Evolutionary conservation across 176 grass and related monocot genomes (phyloP), one percentile per base, ranked within the genome.

Genomic region (Oryza coarctata): DNA sequence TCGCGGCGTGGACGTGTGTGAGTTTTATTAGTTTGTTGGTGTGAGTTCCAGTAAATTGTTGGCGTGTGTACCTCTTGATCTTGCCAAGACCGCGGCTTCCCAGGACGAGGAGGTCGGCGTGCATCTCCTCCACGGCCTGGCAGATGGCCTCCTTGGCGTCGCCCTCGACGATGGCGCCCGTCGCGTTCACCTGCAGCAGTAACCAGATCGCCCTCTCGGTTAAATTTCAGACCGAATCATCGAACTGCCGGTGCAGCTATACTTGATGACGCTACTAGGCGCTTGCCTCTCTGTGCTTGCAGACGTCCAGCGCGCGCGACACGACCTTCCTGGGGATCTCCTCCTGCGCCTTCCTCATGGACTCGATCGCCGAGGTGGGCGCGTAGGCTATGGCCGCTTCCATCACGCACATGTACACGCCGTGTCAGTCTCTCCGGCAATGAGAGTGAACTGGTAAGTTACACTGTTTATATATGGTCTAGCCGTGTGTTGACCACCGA

Each of bases 141-240:
- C 90, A 88, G 75, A 98, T 87, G 52, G 86, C 84, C 68, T 93
- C 92, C 84, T 93, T 98, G 5, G 95, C 65, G 81, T 98, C 95
- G 23, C 95, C 95, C 58, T 94, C 92, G 9, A 90, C 84, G 73
- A 94, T 49, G 28, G 73, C 79, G 4, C 39, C 89, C 60, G 75
- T 60, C 25, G 92, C 90, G 45, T n/a, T 20, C 63, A 86, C 84
- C 87, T 82, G 77, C 75, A 23, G 23, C 22, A 15, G 35, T 15
- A 50, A 50, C 43, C 43, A 45, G 43, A 45, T 14, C 43, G 38
- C 35, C 2, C 4, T 52, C 5, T 55, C 50, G 1, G 20, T 55
- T 55, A 55, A 45, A 49, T 8, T 55, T 22, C 20, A 9, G 50
- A 35, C n/a, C n/a, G n/a, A n/a, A n/a, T n/a, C n/a, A n/a, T 7